phyloP scores from a whole-genome alignment of 495 filamentous ascomycete species.

The Neurospora tetrasperma region DNA sequence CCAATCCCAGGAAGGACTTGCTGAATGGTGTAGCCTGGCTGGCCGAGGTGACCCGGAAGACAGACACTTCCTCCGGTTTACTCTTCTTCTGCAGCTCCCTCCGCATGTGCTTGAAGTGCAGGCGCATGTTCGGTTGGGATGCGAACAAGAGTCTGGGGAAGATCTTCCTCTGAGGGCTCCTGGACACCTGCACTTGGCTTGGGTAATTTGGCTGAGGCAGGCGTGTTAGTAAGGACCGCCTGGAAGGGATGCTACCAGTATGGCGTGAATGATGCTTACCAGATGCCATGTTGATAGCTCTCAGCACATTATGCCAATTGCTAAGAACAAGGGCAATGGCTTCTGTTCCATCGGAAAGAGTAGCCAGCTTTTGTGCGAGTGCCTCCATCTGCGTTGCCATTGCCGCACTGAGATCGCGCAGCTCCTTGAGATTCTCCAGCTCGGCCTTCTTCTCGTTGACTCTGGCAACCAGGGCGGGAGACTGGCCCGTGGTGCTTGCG shows the following conservation, averaged over 20 bases:
- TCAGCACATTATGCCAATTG: conserved; percentile 94
- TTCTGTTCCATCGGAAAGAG: conserved; percentile 87
- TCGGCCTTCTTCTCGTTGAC: conserved; percentile 92
- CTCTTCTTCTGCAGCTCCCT: conserved; percentile 31
- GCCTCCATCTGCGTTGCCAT: conserved; percentile 86
- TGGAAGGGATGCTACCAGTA: neutral
- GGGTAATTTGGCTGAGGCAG: conserved; percentile 38
- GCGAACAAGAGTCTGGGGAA: conserved; percentile 73
- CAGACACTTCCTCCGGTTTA: neutral
- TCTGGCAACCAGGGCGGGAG: conserved; percentile 69
- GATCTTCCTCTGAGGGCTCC: conserved; percentile 21
- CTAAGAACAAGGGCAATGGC: conserved; percentile 61
- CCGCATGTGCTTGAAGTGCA: conserved; percentile 41
- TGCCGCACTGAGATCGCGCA: conserved; percentile 79
- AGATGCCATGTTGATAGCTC: conserved; percentile 90
- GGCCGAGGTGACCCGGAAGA: neutral
- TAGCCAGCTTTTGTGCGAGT: conserved; percentile 77
- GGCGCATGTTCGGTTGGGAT: conserved; percentile 63
- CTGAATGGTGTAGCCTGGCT: neutral
- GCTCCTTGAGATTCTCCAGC: conserved; percentile 75
- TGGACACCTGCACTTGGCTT: conserved; percentile 29
- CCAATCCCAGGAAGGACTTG: neutral
- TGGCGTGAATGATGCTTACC: conserved; percentile 46
- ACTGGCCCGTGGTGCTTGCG: conserved; percentile 51
- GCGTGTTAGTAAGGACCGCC: neutral